phyloP scores from a whole-genome alignment of 2,329 filamentous ascomycete species.

The Metarhizium guizhouense region DNA sequence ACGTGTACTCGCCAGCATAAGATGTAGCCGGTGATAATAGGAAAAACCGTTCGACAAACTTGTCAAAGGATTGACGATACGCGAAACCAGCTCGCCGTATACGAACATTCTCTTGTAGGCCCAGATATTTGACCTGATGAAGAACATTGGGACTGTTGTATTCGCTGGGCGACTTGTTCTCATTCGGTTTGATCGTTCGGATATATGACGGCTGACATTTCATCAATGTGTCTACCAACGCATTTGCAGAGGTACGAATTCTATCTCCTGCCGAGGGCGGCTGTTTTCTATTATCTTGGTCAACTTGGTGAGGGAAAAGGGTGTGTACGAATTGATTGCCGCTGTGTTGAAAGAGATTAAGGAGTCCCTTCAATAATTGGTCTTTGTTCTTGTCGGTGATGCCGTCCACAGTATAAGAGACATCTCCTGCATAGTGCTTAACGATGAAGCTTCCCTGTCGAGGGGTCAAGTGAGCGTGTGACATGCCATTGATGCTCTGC shows the following conservation, averaged over 20 bases:
- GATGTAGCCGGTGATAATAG: constrained; percentile 88
- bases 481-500: constrained; percentile 82
- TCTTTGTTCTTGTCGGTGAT: constrained; percentile 99
- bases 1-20: constrained; percentile 95
- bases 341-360: constrained; percentile 78
- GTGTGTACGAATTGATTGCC: constrained; percentile 79
- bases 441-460: constrained; percentile 95
- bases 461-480: constrained; percentile 82
- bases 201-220: constrained; percentile 97
- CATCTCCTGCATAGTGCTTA: constrained; percentile 97
- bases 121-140: constrained; percentile 97
- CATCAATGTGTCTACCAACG: constrained; percentile 90
- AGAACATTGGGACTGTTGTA: constrained; percentile 89
- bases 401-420: constrained; percentile 85
- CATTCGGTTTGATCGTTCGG: constrained; percentile 97
- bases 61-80: constrained; percentile 94
- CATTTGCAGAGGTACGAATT: constrained; percentile 90
- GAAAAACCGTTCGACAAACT: constrained; percentile 97
- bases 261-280: constrained; percentile 94
- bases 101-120: constrained; percentile 97
- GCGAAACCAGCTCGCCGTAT: constrained; percentile 95
- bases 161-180: constrained; percentile 92
- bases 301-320: constrained; percentile 85
- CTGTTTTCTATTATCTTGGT: constrained; percentile 89
- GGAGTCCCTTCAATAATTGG: constrained; percentile 84